Base-by-base conservation (phyloP, 1,139 yeast genomes). In the Yamadazyma buinensis region DNA sequence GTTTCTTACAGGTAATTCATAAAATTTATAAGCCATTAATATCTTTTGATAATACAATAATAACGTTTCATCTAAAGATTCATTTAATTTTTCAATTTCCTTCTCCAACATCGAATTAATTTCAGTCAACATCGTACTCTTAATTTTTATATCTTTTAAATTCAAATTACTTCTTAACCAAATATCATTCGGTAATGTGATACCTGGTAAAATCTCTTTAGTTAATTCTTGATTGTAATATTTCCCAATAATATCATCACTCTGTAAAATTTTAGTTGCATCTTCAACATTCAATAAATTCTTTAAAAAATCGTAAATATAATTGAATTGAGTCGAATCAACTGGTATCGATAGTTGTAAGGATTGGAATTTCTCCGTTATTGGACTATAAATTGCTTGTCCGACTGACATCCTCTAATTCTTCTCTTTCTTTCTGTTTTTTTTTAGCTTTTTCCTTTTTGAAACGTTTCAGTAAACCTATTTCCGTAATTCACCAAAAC, bases 151-250 rank as follows among this genome's bases (percentile, higher is more conserved):
- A 35, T 67, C 67, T 32, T 57, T 54, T 18, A 68, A 53, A 18
- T 45, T 39, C 2, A 67, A 50, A 21, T 61, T 64, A 20, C 61
- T 63, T 29, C 49, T 48, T 21, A 63, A 46, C 75, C 75, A 69
- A 17, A 66, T 41, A 38, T 67, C 72, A n/a, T 41, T 39, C 2
- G 75, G 72, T 12, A 68, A 48, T 2, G 49, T 48, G 2, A 68
- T 52, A 28, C 58, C 61, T 8, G 69, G 66, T 19, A 68, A 42
- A 11, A 65, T 47, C 32, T 64, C 70, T 6, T 40, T 31, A 1
- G 28, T 20, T 13, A 25, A 7, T 3, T 25, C 20, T 4, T 12
- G 23, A 22, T 30, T 19, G 23, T 31, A 34, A 23, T 14, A 30
- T 15, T 27, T 17, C 12, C 33, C 33, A 13, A 12, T 7, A 10